Conservation (phyloP, 2,329 filamentous ascomycete genomes). For the Aspergillus eucalypticola region DNA sequence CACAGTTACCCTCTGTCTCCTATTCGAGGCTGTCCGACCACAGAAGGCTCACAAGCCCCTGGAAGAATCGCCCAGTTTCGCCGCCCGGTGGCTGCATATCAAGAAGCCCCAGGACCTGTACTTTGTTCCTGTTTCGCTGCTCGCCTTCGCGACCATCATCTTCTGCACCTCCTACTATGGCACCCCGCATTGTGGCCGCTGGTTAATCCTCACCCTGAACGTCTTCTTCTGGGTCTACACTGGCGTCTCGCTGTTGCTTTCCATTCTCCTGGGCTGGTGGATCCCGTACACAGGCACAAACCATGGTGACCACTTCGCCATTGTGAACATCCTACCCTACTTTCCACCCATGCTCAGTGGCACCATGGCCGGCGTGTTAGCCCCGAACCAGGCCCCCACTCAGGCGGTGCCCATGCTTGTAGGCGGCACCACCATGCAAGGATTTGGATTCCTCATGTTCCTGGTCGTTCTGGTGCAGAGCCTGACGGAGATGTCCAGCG, state of each 20-base stretch:
- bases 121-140: slow-evolving; percentile 58
- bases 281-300: slow-evolving; percentile 10
- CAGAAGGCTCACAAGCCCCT: background rate
- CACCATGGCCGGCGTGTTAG: slow-evolving; percentile 38
- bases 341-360: slow-evolving; percentile 40
- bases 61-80: background rate
- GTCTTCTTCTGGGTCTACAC: slow-evolving; percentile 69
- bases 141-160: slow-evolving; percentile 65
- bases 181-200: slow-evolving; percentile 55
- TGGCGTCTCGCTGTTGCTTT: slow-evolving; percentile 38
- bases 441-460: slow-evolving; percentile 48
- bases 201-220: slow-evolving; percentile 59
- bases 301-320: slow-evolving; percentile 5
- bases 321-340: slow-evolving; percentile 18
- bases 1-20: slow-evolving; percentile 51
- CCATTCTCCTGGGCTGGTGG: slow-evolving; percentile 9
- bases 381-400: slow-evolving; percentile 30
- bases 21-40: background rate
- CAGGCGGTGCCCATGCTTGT: slow-evolving; percentile 45
- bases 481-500: slow-evolving; percentile 44
- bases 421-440: slow-evolving; percentile 47
- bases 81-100: background rate
- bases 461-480: slow-evolving; percentile 49
- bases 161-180: slow-evolving; percentile 65
- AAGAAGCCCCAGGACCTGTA: background rate